phyloP scores from a whole-genome alignment of 129 eudicot genomes.

The Flaveria bidentis region DNA sequence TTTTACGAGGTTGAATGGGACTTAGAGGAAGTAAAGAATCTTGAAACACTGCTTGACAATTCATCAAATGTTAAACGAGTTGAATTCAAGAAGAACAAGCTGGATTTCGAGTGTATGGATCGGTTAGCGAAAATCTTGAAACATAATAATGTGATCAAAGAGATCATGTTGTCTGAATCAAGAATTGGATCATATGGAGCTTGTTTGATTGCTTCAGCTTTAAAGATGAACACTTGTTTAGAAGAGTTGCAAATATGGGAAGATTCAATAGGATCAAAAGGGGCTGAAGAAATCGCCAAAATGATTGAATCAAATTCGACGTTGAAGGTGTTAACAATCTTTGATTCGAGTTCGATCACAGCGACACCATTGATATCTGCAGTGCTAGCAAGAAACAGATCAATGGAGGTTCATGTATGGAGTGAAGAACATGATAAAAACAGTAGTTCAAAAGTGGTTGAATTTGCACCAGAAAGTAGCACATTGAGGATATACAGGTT shows the following conservation, averaged over 20 bases:
- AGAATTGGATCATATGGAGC: conserved; percentile 79
- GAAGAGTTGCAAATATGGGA: conserved; percentile 91
- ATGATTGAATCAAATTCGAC: conserved; percentile 83
- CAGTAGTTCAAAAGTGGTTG: conserved; percentile 62
- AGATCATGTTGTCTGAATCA: conserved; percentile 69
- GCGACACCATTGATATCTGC: conserved; percentile 87
- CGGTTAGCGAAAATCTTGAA: conserved; percentile 51
- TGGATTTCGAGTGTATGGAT: conserved; percentile 49
- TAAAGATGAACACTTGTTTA: conserved; percentile 59
- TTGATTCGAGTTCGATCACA: conserved; percentile 59
- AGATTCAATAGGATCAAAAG: conserved; percentile 79
- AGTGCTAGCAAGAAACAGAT: conserved; percentile 79
- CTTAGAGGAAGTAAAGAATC: conserved; percentile 43
- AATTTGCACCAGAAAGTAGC: conserved; percentile 66
- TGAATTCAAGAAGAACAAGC: conserved; percentile 50
- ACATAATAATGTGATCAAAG: conserved; percentile 55
- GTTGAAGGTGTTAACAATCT: conserved; percentile 62
- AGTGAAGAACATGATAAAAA: conserved; percentile 42
- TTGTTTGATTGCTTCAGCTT: conserved; percentile 59
- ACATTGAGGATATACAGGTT: conserved; percentile 61
- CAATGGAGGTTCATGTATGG: conserved; percentile 83
- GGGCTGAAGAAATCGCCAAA: conserved; percentile 86
- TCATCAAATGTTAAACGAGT: conserved; percentile 43
- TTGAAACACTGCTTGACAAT: conserved; percentile 40
- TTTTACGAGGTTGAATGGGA: conserved; percentile 72